Evolutionary conservation across 1,284 basidiomycete species (phyloP), one percentile per base, ranked within the genome.

Genomic region (Chiua sp.): DNA sequence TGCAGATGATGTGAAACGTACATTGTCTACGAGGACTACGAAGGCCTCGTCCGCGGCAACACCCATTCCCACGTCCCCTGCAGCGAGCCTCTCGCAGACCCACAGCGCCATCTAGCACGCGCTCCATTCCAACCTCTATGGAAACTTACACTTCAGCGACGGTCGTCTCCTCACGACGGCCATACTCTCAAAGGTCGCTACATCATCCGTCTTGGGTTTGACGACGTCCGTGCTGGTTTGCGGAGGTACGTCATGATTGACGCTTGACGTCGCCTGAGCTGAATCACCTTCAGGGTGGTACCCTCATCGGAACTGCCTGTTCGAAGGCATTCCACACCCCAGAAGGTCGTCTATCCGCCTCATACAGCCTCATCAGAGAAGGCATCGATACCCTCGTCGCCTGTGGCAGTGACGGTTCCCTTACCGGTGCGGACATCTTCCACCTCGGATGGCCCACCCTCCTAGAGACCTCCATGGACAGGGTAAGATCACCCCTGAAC

Each of bases 221-320:
- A 32, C 30, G 30, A 99, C 77, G 97, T 98, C 28, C 83, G 94
- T 39, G 94, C 7, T 99, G 96, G 94, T 91, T 97, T 71, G 87
- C 91, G 48, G 87, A 96, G 82, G 92, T 90, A 63, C 63, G 83
- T 75, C 23, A 51, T 28, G n/a, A 26, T 49, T 60, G 12, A 51
- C 13, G 23, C 57, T 16, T 49, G 13, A n/a, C 22, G 0, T 15
- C 7, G 18, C 18, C 0, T 10, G 4, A n/a, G 3, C 53, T 32
- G 28, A n/a, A 50, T 33, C 11, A 16, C n/a, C 7, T 33, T 1
- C 66, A 94, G 88, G 98, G 98, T 59, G 98, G 97, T 52, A 99
- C 97, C 0, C 82, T 99, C 53, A 98, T 98, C 70, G 97, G 98
- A 16, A 98, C 95, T 10, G 97, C 96, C 10, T 89, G 98, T 30